These are phyloP conservation scores for Mucor indicus DNA, from an alignment of 371 early-diverging fungal genomes.

Conservation along the genomic window DNA sequence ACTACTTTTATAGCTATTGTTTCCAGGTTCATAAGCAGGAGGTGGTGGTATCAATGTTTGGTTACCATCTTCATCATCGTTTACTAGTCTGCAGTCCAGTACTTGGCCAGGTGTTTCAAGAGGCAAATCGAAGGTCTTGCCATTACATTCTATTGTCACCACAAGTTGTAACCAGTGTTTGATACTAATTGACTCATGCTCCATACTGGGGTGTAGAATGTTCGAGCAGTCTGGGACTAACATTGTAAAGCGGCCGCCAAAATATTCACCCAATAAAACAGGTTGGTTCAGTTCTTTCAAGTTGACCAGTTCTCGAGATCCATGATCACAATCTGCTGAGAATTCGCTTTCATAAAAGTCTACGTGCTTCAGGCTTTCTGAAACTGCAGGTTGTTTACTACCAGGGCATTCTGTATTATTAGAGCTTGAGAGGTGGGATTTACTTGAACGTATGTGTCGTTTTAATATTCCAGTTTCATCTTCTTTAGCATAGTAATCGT, in stretches of 20 bases:
- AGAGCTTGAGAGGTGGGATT: too few species aligned
- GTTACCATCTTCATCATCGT: constrained; percentile 50
- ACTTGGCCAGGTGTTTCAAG: constrained; percentile 33
- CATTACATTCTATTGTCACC: constrained; percentile 24
- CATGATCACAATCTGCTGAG: too few species aligned
- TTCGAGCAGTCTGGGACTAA: constrained; percentile 33
- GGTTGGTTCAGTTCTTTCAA: constrained; percentile 31
- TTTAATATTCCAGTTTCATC: too few species aligned
- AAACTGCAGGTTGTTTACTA: too few species aligned
- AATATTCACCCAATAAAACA: constrained; percentile 28
- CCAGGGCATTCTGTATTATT: too few species aligned
- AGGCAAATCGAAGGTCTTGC: constrained; percentile 20
- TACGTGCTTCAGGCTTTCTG: too few species aligned
- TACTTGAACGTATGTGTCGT: too few species aligned
- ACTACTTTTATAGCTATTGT: constrained; percentile 16
- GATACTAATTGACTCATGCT: constrained; percentile 23
- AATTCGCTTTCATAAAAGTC: too few species aligned
- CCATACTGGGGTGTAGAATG: constrained; percentile 29
- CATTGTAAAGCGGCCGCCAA: constrained; percentile 36
- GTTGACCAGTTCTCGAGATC: constrained; percentile 13
- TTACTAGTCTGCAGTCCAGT: constrained; percentile 40
- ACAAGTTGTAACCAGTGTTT: constrained; percentile 31
- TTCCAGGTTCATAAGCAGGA: constrained; percentile 67
- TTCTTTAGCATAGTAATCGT: constrained; percentile 23
- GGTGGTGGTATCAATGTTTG: constrained; percentile 86